Evolutionary conservation across 169 alveolate genomes (phyloP).

Genomic region (Cryptosporidium xiaoi): DNA sequence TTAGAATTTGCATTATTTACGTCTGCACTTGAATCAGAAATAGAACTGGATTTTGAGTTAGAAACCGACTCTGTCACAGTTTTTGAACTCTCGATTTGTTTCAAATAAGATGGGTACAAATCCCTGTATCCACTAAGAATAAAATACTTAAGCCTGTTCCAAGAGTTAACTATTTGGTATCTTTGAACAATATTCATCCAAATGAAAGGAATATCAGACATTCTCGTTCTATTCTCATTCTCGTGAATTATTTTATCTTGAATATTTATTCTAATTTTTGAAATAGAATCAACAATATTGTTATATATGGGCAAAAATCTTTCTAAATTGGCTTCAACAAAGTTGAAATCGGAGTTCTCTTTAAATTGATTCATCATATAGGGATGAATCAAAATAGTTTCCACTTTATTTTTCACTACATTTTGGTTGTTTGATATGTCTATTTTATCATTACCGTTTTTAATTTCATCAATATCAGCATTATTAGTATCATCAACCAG

Average conservation of each 20-base stretch:
- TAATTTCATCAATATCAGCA: background rate
- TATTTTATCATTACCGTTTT: background rate
- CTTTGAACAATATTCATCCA: constrained; percentile 65
- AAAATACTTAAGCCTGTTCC: constrained; percentile 27
- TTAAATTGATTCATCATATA: constrained; percentile 54
- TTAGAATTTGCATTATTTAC: background rate
- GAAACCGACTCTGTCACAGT: background rate
- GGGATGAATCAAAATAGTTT: constrained; percentile 45
- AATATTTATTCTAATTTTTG: constrained; percentile 18
- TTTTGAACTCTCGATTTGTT: background rate
- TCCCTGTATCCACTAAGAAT: constrained; percentile 34
- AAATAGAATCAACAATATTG: constrained; percentile 52
- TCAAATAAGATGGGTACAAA: constrained; percentile 34
- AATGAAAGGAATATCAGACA: constrained; percentile 51
- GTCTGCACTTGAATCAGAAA: background rate
- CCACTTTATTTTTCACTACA: background rate
- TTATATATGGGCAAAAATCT: constrained; percentile 58
- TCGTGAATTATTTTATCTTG: constrained; percentile 24
- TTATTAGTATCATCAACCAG: background rate
- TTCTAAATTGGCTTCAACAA: constrained; percentile 67
- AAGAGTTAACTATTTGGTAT: constrained; percentile 56
- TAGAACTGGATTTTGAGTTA: background rate
- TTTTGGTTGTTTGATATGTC: background rate
- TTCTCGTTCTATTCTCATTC: constrained; percentile 43
- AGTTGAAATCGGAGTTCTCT: constrained; percentile 24